Evolutionary conservation across 805 yeast species (phyloP), one percentile per base, ranked within the genome.

Genomic region (Candida odintsovae): DNA sequence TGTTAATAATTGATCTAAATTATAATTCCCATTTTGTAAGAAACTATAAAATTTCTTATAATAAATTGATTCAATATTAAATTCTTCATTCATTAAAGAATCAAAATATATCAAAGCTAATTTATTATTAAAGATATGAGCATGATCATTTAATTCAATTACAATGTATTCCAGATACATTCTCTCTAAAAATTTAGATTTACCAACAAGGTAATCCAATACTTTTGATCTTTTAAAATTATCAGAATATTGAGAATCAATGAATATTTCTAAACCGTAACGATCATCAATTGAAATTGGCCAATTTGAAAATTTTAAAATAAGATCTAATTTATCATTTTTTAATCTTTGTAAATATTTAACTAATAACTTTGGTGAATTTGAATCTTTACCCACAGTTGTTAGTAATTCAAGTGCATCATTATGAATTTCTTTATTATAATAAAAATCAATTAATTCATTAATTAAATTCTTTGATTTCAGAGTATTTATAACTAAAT

Each of bases 391-490:
- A 1, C 45, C 43, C 22, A 75, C 48, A 13, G 61, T 63, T n/a
- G 68, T 65, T 18, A 92, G 67, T 58, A 86, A 71, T 5, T 72
- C 66, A 38, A 94, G 66, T 0, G 97, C 95, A 43, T 82, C 78
- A 8, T 69, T 67, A 63, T 89, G 96, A 41, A 76, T 59, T 1
- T 66, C 60, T 44, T 83, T 70, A n/a, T 83, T 78, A 53, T 70
- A 81, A 55, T 84, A 87, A 58, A 87, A 90, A 57, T 86, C 95
- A 9, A 88, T 73, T 38, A 90, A 69, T 55, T 89, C 97, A 28
- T 76, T 75, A 54, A 77, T 77, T 58, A 78, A 74, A 3, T 70
- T 66, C 8, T 73, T 67, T 4, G 66, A 58, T 11, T 72, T 62
- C 25, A 89, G 72, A 43, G 77, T 73, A 11, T 66, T 62, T 42